A percentile compares a stretch with the other conserved stretches of the same genome.
These are phyloP conservation scores for Pholiota microspora DNA, from an alignment of 768 basidiomycete species.

Conservation along the genomic window DNA sequence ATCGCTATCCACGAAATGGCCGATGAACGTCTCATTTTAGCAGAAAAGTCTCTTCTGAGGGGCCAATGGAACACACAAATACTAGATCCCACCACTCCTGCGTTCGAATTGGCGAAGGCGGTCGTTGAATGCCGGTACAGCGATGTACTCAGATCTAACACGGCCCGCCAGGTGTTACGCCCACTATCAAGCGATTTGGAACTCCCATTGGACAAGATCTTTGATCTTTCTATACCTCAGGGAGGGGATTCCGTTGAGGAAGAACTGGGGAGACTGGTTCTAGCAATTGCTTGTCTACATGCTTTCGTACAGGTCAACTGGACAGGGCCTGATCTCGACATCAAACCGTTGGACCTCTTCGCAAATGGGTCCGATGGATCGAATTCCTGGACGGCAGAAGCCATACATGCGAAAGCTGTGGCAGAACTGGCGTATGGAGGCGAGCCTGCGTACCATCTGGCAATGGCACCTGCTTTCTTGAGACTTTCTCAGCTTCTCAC, in stretches of 20 bases:
- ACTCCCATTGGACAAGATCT: constrained; percentile 35
- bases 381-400: constrained; percentile 37
- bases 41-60: constrained; percentile 59
- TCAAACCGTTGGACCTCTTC: constrained; percentile 47
- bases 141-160: constrained; percentile 44
- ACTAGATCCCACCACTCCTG: constrained; percentile 19
- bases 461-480: constrained; percentile 65
- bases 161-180: constrained; percentile 39
- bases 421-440: constrained; percentile 80
- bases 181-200: constrained; percentile 26
- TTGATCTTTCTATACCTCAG: constrained; percentile 23
- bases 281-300: constrained; percentile 82
- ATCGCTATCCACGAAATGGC: constrained; percentile 9
- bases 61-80: constrained; percentile 39
- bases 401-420: constrained; percentile 64
- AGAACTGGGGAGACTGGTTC: constrained; percentile 56
- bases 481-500: constrained; percentile 75
- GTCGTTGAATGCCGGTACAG: constrained; percentile 62
- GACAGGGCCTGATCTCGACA: constrained; percentile 86
- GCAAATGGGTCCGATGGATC: constrained; percentile 24
- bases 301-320: constrained; percentile 93
- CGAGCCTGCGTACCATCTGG: constrained; percentile 95
- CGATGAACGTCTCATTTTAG: constrained; percentile 16
- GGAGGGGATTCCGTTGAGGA: constrained; percentile 34
- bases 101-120: constrained; percentile 44